A percentile compares a stretch with the other conserved stretches of the same genome.
Evolutionary conservation across 441 rosid genomes (phyloP).

Genomic region (Adansonia rubrostipa): DNA sequence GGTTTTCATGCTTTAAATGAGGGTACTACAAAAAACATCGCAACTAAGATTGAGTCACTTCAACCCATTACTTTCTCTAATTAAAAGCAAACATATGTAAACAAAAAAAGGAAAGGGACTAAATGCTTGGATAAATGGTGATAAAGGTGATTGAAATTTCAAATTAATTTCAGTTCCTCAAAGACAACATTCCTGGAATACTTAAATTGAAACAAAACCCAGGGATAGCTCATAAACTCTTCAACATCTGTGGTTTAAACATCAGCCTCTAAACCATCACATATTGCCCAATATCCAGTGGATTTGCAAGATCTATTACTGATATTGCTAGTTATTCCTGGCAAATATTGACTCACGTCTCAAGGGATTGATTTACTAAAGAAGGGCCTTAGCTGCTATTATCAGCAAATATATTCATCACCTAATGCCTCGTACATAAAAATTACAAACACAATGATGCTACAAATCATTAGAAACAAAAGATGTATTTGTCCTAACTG

Average conservation of each 20-base stretch:
- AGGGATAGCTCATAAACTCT: background rate
- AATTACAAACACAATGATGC: too few species aligned
- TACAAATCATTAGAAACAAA: too few species aligned
- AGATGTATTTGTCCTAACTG: too few species aligned
- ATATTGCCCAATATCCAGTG: background rate
- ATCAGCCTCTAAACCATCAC: background rate
- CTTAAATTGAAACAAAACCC: background rate
- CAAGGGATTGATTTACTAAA: too few species aligned
- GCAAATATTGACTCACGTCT: background rate
- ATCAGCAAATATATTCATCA: too few species aligned
- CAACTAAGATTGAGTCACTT: background rate
- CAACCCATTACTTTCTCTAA: background rate
- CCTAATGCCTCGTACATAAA: too few species aligned
- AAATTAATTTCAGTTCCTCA: background rate
- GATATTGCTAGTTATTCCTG: background rate
- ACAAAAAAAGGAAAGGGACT: background rate
- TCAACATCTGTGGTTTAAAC: background rate
- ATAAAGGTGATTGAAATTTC: background rate
- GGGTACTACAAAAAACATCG: background rate
- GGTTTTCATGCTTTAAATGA: background rate
- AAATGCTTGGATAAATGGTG: background rate
- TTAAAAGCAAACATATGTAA: background rate
- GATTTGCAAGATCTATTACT: background rate
- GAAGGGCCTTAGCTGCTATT: too few species aligned
- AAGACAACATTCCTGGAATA: background rate